A percentile compares a stretch with the other conserved stretches of the same genome.
Evolutionary conservation across 2,329 filamentous ascomycete species (phyloP).

Genomic region (Stagonosporopsis cucurbitacearum): DNA sequence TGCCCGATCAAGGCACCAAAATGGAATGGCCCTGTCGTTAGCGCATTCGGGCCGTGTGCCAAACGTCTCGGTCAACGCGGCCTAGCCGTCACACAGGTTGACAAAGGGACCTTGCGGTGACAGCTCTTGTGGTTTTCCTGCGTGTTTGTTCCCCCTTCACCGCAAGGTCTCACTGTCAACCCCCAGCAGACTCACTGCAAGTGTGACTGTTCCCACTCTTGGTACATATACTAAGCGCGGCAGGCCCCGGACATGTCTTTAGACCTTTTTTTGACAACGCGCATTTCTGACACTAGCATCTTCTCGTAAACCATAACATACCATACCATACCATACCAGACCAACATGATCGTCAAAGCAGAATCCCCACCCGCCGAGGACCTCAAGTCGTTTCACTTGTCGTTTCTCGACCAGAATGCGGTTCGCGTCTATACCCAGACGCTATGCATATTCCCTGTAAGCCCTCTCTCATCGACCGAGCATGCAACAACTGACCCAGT

Average conservation of each 20-base stretch:
- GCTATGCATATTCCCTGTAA: slow-evolving; percentile 39
- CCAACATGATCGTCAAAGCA: slow-evolving; percentile 38
- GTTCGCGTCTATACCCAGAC: slow-evolving; percentile 44
- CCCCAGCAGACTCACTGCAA: slow-evolving; percentile 20
- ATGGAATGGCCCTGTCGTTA: slow-evolving; percentile 16
- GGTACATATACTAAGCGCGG: slow-evolving; percentile 31
- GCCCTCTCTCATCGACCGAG: background rate
- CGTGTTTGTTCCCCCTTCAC: slow-evolving; percentile 35
- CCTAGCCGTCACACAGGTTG: slow-evolving; percentile 36
- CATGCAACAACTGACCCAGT: background rate
- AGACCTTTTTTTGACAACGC: slow-evolving; percentile 27
- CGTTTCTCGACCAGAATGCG: slow-evolving; percentile 40
- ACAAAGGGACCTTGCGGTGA: slow-evolving; percentile 39
- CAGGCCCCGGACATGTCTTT: slow-evolving; percentile 30
- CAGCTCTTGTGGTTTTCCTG: slow-evolving; percentile 35
- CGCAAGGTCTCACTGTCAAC: slow-evolving; percentile 18
- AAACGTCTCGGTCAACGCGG: slow-evolving; percentile 36
- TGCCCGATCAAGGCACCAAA: slow-evolving; percentile 13
- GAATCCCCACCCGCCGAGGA: slow-evolving; percentile 25
- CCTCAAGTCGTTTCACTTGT: slow-evolving; percentile 37
- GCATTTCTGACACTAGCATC: slow-evolving; percentile 28
- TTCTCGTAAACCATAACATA: slow-evolving; percentile 20
- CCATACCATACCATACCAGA: no score
- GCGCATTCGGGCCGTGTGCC: slow-evolving; percentile 34
- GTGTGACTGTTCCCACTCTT: slow-evolving; percentile 27